Conservation (phyloP, 2,329 filamentous ascomycete genomes). For the Akanthomyces lecanii region DNA sequence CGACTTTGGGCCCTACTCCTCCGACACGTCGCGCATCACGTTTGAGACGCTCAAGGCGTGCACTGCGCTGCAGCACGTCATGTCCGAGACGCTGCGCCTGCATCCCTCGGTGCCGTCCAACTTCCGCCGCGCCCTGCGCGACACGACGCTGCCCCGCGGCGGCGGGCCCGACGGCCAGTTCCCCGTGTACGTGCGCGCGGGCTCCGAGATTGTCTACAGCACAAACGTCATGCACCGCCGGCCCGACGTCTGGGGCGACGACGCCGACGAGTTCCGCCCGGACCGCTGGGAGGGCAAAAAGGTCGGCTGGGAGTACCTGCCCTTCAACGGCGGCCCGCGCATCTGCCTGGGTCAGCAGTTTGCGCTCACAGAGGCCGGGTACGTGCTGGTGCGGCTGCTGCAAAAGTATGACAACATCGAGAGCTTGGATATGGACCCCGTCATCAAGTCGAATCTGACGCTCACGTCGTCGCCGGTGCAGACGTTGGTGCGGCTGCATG, state of each 20-base stretch:
- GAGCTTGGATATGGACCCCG: slow-evolving; percentile 1
- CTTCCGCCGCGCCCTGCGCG: slow-evolving; percentile 25
- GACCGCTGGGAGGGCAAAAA: slow-evolving; percentile 33
- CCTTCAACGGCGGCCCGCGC: slow-evolving; percentile 35
- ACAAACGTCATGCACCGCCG: slow-evolving; percentile 30
- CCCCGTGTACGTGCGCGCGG: slow-evolving; percentile 25
- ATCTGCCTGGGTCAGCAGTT: slow-evolving; percentile 71
- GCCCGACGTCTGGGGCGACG: slow-evolving; percentile 33
- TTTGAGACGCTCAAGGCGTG: slow-evolving; percentile 23
- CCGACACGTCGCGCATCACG: slow-evolving; percentile 7
- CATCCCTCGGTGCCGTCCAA: slow-evolving; percentile 34
- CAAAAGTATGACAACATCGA: slow-evolving; percentile 40
- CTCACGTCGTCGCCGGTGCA: background rate
- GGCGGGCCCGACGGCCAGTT: slow-evolving; percentile 32
- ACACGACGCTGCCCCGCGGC: slow-evolving; percentile 33
- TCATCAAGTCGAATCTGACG: slow-evolving; percentile 2
- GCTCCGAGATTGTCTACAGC: slow-evolving; percentile 29
- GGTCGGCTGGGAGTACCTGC: slow-evolving; percentile 31
- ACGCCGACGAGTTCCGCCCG: slow-evolving; percentile 33
- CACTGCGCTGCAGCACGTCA: slow-evolving; percentile 24
- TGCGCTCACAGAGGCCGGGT: slow-evolving; percentile 65
- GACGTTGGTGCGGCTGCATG: slow-evolving; percentile 9
- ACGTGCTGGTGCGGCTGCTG: slow-evolving; percentile 62
- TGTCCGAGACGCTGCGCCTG: slow-evolving; percentile 30
- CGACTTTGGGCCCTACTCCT: slow-evolving; percentile 10